phyloP scores from a whole-genome alignment of 2,329 filamentous ascomycete genomes.

The Fusarium nematophilum region DNA sequence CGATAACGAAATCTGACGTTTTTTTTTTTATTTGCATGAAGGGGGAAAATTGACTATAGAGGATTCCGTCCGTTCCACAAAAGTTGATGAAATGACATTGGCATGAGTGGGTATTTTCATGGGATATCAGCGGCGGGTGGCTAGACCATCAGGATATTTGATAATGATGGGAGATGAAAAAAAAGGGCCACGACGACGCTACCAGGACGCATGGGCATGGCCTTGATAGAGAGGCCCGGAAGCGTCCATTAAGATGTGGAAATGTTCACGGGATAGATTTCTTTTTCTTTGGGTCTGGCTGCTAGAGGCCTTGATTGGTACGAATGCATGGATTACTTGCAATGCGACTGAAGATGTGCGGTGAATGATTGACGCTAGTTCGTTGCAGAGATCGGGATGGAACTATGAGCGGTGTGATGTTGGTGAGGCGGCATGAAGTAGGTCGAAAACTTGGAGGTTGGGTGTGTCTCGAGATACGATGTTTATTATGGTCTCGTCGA shows the following conservation, averaged over 20 bases:
- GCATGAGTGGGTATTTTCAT: slow-evolving; percentile 46
- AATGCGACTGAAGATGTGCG: not conserved
- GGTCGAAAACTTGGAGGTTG: too few species aligned
- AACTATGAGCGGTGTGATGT: too few species aligned
- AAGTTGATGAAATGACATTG: slow-evolving; percentile 44
- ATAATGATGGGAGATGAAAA: slow-evolving; percentile 38
- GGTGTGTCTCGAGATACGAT: too few species aligned
- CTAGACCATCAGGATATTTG: slow-evolving; percentile 43
- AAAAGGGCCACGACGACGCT: slow-evolving; percentile 40
- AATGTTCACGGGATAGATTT: slow-evolving; percentile 51
- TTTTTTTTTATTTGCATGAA: slow-evolving; percentile 32
- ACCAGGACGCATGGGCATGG: slow-evolving; percentile 44
- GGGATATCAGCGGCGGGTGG: slow-evolving; percentile 43
- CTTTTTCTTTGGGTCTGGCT: slow-evolving; percentile 43
- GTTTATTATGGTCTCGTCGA: too few species aligned
- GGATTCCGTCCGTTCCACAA: slow-evolving; percentile 43
- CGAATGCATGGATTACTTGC: slow-evolving; percentile 36
- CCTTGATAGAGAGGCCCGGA: slow-evolving; percentile 45
- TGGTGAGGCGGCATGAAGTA: too few species aligned
- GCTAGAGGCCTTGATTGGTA: slow-evolving; percentile 41
- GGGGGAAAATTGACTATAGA: slow-evolving; percentile 46
- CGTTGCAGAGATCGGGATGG: too few species aligned
- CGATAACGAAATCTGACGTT: slow-evolving; percentile 28
- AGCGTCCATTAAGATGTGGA: slow-evolving; percentile 46
- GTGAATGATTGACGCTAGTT: not conserved